Percentiles rank a stretch among this genome's conserved stretches.
Evolutionary conservation across 2,329 filamentous ascomycete genomes (phyloP).

Genomic region (Chaetomiaceae sp.): DNA sequence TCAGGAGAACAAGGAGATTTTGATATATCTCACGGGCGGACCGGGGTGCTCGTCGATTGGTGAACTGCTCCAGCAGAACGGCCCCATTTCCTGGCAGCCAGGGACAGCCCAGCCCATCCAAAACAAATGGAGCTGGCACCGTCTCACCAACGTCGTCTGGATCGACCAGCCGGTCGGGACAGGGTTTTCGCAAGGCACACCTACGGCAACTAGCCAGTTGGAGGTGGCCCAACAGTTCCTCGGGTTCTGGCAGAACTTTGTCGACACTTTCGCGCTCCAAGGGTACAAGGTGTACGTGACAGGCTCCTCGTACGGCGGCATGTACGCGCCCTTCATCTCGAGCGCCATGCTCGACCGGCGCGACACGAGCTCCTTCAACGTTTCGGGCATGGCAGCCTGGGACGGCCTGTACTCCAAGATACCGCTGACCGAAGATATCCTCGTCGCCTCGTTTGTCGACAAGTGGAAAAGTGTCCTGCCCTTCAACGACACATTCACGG

Average conservation of each 20-base stretch:
- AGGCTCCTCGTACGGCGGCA: conserved; percentile 36
- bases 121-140: conserved; percentile 67
- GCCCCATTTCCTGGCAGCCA: conserved; percentile 63
- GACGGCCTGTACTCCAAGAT: conserved; percentile 5
- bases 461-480: background rate
- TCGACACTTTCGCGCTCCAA: conserved; percentile 61
- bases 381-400: conserved; percentile 12
- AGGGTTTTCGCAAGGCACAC: conserved; percentile 61
- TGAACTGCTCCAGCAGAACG: conserved; percentile 69
- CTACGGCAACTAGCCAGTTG: conserved; percentile 58
- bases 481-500: conserved; percentile 9
- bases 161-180: conserved; percentile 61
- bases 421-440: conserved; percentile 2
- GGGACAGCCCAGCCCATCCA: conserved; percentile 59
- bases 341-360: conserved; percentile 11
- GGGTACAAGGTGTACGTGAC: conserved; percentile 64
- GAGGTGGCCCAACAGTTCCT: conserved; percentile 65
- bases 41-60: conserved; percentile 55
- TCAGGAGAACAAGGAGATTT: conserved; percentile 46
- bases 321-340: conserved; percentile 10
- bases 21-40: conserved; percentile 55
- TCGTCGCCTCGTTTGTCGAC: background rate
- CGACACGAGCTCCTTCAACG: conserved; percentile 1
- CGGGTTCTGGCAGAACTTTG: conserved; percentile 71
- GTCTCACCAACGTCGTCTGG: conserved; percentile 71